Evolutionary conservation across 495 filamentous ascomycete species (phyloP), one percentile per base, ranked within the genome.

Genomic region (Penicillium lagena): DNA sequence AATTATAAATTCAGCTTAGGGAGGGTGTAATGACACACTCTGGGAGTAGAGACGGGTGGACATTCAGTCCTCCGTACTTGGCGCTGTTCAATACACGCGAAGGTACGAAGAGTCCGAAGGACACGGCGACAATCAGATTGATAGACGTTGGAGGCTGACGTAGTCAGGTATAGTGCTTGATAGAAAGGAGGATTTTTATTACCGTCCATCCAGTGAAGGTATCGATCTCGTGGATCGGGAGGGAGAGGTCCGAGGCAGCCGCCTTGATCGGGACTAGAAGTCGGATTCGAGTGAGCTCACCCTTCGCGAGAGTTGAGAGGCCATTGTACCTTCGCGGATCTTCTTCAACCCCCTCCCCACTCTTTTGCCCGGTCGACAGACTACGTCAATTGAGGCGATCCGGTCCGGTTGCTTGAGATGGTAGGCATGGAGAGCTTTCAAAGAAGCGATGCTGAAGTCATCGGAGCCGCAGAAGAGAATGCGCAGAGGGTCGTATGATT

Each of bases 381-480:
- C 80, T 1, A 98, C 90, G 63, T 96, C 87, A 51, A 98, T 89
- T 0, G 88, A 91, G 39, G 68, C 66, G 48, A 98, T 85, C 4
- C 80, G 66, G 10, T 68, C 59, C 3, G 76, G 69, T 22, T 80
- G 66, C 12, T 61, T 52, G 14, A 67, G 29, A 37, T 81, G 73
- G 55, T 90, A 82, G 2, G 58, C 52, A 55, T 86, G 66, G 37
- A 98, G 68, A 14, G 85, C 86, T 39, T 71, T 70, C 38, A 98
- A 73, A 2, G 90, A 89, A 31, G 78, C 78, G 56, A 84, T 83
- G 66, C 90, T 96, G 65, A 96, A 95, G 7, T 85, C 74, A 58
- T 98, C 93, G 9, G 94, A 94, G 22, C 93, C 93, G 62, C 90
- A 97, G 67, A 96, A 98, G 12, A 98, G 79, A 39, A 98, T 88